phyloP scores from a whole-genome alignment of 1,284 basidiomycete genomes.

The Trametes sp. region DNA sequence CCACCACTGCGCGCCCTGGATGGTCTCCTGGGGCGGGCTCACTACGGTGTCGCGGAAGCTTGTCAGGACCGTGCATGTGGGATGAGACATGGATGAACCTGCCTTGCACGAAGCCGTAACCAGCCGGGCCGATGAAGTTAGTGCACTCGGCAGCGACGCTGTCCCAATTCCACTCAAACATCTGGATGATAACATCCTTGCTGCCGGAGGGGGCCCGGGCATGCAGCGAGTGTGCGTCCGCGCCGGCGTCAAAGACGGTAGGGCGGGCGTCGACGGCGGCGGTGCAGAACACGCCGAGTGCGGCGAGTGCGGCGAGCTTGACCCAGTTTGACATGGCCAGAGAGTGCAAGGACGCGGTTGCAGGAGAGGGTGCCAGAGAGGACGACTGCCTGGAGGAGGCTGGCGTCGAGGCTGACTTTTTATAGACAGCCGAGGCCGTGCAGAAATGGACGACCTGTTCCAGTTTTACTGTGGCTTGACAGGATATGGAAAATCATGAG shows the following conservation, averaged over 20 bases:
- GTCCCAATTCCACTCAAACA: conserved; percentile 51
- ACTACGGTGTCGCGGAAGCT: conserved; percentile 42
- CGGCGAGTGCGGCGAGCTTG: conserved; percentile 5
- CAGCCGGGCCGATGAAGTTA: conserved; percentile 68
- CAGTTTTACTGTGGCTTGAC: neutral
- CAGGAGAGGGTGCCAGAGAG: neutral
- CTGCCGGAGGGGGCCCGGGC: conserved; percentile 23
- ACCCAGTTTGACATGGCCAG: conserved; percentile 14
- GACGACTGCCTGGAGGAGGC: neutral
- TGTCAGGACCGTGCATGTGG: conserved; percentile 21
- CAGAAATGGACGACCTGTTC: neutral
- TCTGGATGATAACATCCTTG: conserved; percentile 42
- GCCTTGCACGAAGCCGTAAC: conserved; percentile 76
- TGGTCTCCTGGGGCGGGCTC: conserved; percentile 56
- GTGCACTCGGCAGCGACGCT: conserved; percentile 71
- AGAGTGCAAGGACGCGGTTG: neutral
- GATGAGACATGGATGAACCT: conserved; percentile 20
- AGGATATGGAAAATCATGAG: conserved; percentile 15
- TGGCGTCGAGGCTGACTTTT: neutral
- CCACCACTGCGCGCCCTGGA: conserved; percentile 67
- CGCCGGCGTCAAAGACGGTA: neutral
- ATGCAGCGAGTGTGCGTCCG: neutral
- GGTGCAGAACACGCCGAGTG: conserved; percentile 1
- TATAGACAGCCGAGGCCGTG: neutral
- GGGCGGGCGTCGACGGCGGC: conserved; percentile 8